A percentile compares a stretch with the other conserved stretches of the same genome.
Evolutionary conservation across 1,284 basidiomycete genomes (phyloP).

Genomic region (Clitocybe nebularis): DNA sequence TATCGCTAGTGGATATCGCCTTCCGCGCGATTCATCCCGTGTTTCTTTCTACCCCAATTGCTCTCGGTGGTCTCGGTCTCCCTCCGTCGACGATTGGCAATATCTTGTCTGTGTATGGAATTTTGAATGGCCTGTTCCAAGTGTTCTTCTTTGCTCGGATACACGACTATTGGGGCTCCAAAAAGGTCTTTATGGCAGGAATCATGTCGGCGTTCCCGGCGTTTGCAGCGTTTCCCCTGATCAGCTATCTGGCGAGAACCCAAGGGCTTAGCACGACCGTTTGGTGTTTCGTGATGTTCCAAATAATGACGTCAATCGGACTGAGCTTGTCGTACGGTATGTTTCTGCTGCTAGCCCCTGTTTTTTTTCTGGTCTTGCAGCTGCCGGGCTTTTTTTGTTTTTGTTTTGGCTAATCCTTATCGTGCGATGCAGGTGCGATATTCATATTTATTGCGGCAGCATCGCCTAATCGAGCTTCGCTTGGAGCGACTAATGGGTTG

Average conservation of each 20-base stretch:
- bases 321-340: constrained; percentile 56
- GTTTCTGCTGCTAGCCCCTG: too few relatives aligned
- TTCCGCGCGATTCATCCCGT: constrained; percentile 61
- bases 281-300: constrained; percentile 45
- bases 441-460: constrained; percentile 22
- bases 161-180: constrained; percentile 52
- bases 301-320: constrained; percentile 45
- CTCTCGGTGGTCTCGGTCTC: constrained; percentile 63
- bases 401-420: neutral
- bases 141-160: constrained; percentile 55
- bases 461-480: constrained; percentile 33
- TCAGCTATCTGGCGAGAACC: constrained; percentile 45
- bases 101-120: constrained; percentile 52
- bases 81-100: constrained; percentile 56
- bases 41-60: constrained; percentile 63
- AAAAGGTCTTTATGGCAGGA: constrained; percentile 49
- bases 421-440: constrained; percentile 18
- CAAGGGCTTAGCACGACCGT: constrained; percentile 39
- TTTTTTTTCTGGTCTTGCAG: too few relatives aligned
- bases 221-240: constrained; percentile 55
- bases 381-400: too few relatives aligned
- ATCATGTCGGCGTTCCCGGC: constrained; percentile 45
- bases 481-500: constrained; percentile 75
- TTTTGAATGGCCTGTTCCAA: constrained; percentile 58
- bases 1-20: constrained; percentile 66